phyloP scores from a whole-genome alignment of 345 rosid genomes.

The Jatropha curcas region DNA sequence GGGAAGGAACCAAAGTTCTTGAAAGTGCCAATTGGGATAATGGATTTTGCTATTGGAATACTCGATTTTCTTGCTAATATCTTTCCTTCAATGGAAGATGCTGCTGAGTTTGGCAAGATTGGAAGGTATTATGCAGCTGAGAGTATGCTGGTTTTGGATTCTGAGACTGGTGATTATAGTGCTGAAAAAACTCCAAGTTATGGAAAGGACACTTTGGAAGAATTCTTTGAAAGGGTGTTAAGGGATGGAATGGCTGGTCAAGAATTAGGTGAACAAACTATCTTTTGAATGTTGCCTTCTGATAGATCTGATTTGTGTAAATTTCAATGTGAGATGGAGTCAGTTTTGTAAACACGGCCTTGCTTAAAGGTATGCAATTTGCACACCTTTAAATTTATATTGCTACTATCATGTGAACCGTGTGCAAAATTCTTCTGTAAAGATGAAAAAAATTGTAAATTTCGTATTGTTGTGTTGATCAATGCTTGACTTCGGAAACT shows the following conservation, averaged over 20 bases:
- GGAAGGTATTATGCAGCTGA: conserved; percentile 96
- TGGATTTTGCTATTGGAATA: conserved; percentile 77
- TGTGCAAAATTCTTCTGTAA: conserved; percentile 8
- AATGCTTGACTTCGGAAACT: conserved; percentile 4
- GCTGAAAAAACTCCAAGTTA: conserved; percentile 90
- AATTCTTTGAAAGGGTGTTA: conserved; percentile 69
- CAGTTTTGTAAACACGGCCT: conserved; percentile 22
- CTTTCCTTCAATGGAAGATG: conserved; percentile 78
- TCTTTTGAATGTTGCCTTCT: conserved; percentile 43
- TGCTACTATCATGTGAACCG: conserved; percentile 4
- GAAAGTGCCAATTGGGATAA: conserved; percentile 86
- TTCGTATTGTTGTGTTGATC: background rate
- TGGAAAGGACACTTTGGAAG: conserved; percentile 84
- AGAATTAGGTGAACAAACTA: conserved; percentile 87
- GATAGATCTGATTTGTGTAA: conserved; percentile 12
- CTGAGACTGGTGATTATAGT: conserved; percentile 77
- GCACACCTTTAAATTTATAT: background rate
- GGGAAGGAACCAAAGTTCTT: conserved; percentile 86
- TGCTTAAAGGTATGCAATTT: conserved; percentile 10
- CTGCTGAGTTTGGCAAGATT: conserved; percentile 94
- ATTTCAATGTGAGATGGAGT: conserved; percentile 1
- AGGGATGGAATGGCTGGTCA: conserved; percentile 95
- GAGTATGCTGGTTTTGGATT: conserved; percentile 87
- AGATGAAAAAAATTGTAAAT: background rate
- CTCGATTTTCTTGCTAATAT: conserved; percentile 72